Evolutionary conservation across 78 protist species (phyloP).

Genomic region (Blattamonas nauphoetae): DNA sequence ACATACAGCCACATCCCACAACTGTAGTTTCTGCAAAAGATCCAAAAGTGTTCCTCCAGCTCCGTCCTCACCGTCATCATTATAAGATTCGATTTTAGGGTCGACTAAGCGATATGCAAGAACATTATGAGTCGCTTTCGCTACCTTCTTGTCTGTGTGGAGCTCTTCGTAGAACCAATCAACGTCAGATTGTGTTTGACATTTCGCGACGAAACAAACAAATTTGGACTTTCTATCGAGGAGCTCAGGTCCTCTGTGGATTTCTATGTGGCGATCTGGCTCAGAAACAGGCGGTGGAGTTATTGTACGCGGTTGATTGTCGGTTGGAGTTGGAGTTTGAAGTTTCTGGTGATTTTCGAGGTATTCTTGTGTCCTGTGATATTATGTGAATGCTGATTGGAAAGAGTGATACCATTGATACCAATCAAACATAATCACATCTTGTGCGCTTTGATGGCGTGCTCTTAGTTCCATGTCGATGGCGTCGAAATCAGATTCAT

Average conservation of each 20-base stretch:
- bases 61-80: conserved; percentile 25
- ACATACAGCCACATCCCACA: not conserved
- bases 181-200: not conserved
- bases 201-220: not conserved
- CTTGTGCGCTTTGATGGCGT: not conserved
- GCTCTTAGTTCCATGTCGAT: not conserved
- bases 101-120: not conserved
- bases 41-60: not conserved
- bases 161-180: not conserved
- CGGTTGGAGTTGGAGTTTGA: not conserved
- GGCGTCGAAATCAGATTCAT: not conserved
- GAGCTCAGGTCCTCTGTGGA: not conserved
- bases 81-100: not conserved
- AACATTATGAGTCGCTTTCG: conserved; percentile 7
- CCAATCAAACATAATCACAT: not conserved
- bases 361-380: not conserved
- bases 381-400: not conserved
- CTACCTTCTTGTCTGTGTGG: not conserved
- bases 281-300: not conserved
- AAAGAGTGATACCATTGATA: not conserved
- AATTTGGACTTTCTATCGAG: conserved; percentile 1
- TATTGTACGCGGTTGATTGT: not conserved
- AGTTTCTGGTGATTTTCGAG: not conserved
- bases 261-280: not conserved
- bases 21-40: not conserved